Percentiles rank a stretch among this genome's conserved stretches.
Conservation (phyloP, 2,329 filamentous ascomycete species). For the Didymella keratinophila region DNA sequence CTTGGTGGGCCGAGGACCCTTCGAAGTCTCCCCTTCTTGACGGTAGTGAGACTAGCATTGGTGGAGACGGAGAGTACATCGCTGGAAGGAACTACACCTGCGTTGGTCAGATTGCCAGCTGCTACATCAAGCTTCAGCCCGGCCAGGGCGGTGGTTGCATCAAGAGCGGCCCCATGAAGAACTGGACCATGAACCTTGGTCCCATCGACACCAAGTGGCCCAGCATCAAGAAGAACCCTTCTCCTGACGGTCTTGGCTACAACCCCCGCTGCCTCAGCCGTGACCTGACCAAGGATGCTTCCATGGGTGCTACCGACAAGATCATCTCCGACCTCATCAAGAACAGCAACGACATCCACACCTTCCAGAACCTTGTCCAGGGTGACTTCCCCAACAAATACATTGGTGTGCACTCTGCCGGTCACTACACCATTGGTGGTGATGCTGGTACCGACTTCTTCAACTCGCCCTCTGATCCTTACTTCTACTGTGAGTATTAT, state of each 20-base stretch:
- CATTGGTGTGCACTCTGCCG: slow-evolving; percentile 55
- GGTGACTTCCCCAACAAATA: slow-evolving; percentile 46
- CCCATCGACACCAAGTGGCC: slow-evolving; percentile 54
- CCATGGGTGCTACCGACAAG: slow-evolving; percentile 34
- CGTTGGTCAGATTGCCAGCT: slow-evolving; percentile 33
- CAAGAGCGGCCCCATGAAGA: slow-evolving; percentile 60
- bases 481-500: slow-evolving; percentile 49
- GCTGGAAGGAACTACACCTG: slow-evolving; percentile 40
- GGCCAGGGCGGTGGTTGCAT: slow-evolving; percentile 67
- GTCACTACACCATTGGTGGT: slow-evolving; percentile 57
- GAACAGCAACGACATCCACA: slow-evolving; percentile 35
- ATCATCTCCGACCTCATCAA: slow-evolving; percentile 37
- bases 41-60: slow-evolving; percentile 58
- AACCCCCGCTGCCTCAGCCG: slow-evolving; percentile 52
- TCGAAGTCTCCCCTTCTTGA: slow-evolving; percentile 62
- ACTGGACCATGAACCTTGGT: slow-evolving; percentile 56
- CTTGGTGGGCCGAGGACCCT: slow-evolving; percentile 55
- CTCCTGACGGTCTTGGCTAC: slow-evolving; percentile 40
- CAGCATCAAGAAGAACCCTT: slow-evolving; percentile 44
- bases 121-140: slow-evolving; percentile 52
- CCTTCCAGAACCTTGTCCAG: slow-evolving; percentile 51
- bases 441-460: slow-evolving; percentile 57
- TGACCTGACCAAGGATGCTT: slow-evolving; percentile 42
- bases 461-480: slow-evolving; percentile 55
- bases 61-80: slow-evolving; percentile 56